Evolutionary conservation across 768 basidiomycete genomes (phyloP).

Genomic region (Lepiota venenata): DNA sequence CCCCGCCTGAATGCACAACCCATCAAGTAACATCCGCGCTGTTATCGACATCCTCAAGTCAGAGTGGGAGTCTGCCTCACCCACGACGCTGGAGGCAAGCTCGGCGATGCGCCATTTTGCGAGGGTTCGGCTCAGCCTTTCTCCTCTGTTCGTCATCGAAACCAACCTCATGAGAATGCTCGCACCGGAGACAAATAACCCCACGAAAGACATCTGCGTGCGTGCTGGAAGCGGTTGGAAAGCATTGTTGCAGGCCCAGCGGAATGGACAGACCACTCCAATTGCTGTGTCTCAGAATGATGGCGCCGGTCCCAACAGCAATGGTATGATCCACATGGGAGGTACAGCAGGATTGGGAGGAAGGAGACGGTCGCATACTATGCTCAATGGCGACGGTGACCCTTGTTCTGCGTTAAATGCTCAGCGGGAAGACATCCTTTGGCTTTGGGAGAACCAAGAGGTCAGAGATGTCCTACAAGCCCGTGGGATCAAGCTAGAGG

Average conservation of each 20-base stretch:
- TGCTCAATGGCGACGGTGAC: slow-evolving; percentile 33
- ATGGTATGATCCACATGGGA: neutral
- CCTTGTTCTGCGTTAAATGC: slow-evolving; percentile 49
- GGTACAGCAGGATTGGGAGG: neutral
- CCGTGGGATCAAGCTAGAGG: slow-evolving; percentile 50
- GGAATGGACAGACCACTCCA: slow-evolving; percentile 12
- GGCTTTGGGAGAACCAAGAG: slow-evolving; percentile 56
- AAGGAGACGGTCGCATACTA: slow-evolving; percentile 20
- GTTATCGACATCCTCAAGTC: slow-evolving; percentile 52
- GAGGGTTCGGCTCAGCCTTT: slow-evolving; percentile 32
- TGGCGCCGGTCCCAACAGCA: neutral
- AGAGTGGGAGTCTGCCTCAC: slow-evolving; percentile 32
- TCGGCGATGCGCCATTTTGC: slow-evolving; percentile 23
- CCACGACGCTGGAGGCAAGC: slow-evolving; percentile 15
- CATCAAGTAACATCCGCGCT: slow-evolving; percentile 51
- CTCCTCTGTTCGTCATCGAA: slow-evolving; percentile 54
- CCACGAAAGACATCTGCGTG: slow-evolving; percentile 40
- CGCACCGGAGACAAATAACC: slow-evolving; percentile 38
- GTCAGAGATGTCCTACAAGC: slow-evolving; percentile 50
- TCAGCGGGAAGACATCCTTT: slow-evolving; percentile 55
- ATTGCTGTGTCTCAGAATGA: neutral
- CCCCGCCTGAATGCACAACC: neutral
- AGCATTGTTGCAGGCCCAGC: slow-evolving; percentile 26
- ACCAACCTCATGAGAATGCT: slow-evolving; percentile 48
- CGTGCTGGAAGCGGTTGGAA: slow-evolving; percentile 64